phyloP scores from a whole-genome alignment of 352 stramenopile genomes.

The Globisporangium okanoganense region DNA sequence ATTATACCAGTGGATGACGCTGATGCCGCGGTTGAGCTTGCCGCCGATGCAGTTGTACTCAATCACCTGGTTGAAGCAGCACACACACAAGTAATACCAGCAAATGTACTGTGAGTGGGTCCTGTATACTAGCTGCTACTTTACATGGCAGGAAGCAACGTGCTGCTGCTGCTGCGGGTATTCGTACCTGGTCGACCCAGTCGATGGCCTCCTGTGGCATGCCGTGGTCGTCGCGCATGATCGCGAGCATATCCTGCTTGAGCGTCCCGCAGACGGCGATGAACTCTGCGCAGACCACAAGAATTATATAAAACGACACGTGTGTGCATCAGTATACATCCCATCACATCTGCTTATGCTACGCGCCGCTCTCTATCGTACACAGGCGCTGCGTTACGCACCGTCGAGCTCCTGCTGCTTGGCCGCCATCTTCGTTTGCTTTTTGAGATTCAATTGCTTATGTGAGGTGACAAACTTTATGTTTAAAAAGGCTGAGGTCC shows the following conservation, averaged over 20 bases:
- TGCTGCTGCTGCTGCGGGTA: neutral
- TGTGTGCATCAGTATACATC: no score
- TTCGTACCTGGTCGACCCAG: constrained; percentile 57
- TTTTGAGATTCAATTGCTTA: no score
- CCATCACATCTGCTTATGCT: no score
- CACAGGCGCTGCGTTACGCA: constrained; percentile 7
- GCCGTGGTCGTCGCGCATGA: constrained; percentile 53
- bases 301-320: no score
- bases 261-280: constrained; percentile 66
- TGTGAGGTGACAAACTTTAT: no score
- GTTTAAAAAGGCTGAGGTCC: no score
- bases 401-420: constrained; percentile 43
- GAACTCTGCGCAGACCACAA: constrained; percentile 66
- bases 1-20: constrained; percentile 92
- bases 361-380: no score
- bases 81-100: neutral
- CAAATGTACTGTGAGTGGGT: no score
- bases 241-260: constrained; percentile 73
- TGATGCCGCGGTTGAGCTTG: constrained; percentile 98
- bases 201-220: constrained; percentile 79
- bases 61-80: constrained; percentile 48
- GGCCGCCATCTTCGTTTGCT: constrained; percentile 17
- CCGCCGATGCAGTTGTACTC: constrained; percentile 97
- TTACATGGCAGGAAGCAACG: neutral
- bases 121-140: no score